A percentile compares a stretch with the other conserved stretches of the same genome.
These are phyloP conservation scores for Zymoseptoria pseudotritici DNA, from an alignment of 2,329 filamentous ascomycete species.

Conservation along the genomic window DNA sequence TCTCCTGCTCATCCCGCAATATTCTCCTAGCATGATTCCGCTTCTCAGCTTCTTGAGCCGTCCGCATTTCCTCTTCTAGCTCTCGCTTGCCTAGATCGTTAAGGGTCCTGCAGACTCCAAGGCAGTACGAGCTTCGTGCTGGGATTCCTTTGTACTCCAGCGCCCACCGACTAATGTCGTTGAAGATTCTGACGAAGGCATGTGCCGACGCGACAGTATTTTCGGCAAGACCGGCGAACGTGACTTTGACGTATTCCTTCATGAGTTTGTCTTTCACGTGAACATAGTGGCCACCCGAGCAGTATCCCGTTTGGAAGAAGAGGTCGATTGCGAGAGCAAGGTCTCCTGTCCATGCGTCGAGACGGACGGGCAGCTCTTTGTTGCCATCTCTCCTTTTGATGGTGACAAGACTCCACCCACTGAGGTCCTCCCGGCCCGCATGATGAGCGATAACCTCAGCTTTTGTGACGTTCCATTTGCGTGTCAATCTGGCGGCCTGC, in stretches of 20 bases:
- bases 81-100: background rate
- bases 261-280: too few relatives aligned
- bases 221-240: too few relatives aligned
- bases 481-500: slow-evolving; percentile 9
- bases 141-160: slow-evolving; percentile 5
- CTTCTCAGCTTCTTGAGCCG: slow-evolving; percentile 1
- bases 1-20: too few relatives aligned
- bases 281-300: too few relatives aligned
- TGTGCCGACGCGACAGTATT: slow-evolving; percentile 20
- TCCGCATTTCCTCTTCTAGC: slow-evolving; percentile 5
- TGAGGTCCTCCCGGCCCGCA: too few relatives aligned
- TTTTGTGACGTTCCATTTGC: slow-evolving; percentile 9
- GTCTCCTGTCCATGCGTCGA: background rate
- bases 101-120: slow-evolving; percentile 8
- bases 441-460: slow-evolving; percentile 12
- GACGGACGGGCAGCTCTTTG: background rate
- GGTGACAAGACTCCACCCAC: too few relatives aligned
- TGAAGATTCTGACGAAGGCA: slow-evolving; percentile 23
- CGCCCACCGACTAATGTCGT: slow-evolving; percentile 14
- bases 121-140: slow-evolving; percentile 12
- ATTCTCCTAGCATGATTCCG: too few relatives aligned
- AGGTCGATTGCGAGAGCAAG: slow-evolving; percentile 1
- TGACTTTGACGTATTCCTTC: too few relatives aligned
- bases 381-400: slow-evolving; percentile 9
- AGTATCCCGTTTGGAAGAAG: too few relatives aligned